Evolutionary conservation across 768 basidiomycete species (phyloP).

Genomic region (Calocera cornea): DNA sequence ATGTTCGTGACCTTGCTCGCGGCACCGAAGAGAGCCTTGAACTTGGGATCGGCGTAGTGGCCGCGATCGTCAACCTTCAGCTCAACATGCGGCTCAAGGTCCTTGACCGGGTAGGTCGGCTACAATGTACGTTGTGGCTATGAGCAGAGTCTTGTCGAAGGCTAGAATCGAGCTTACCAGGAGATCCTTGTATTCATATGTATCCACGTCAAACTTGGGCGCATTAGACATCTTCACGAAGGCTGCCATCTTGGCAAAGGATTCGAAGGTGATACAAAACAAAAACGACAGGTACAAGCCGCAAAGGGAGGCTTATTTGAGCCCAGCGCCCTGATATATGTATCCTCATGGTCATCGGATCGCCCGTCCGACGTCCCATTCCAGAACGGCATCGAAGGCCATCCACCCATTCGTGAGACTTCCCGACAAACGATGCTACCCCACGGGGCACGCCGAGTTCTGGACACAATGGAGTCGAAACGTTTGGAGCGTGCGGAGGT

Average conservation of each 20-base stretch:
- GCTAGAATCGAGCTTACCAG: background rate
- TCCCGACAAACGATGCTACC: background rate
- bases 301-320: background rate
- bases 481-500: background rate
- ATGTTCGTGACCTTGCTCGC: background rate
- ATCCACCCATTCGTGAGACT: background rate
- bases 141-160: too few relatives aligned
- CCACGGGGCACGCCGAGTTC: background rate
- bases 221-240: background rate
- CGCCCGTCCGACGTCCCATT: background rate
- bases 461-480: background rate
- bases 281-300: background rate
- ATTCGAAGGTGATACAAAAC: background rate
- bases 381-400: background rate
- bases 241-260: background rate
- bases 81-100: background rate
- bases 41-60: background rate
- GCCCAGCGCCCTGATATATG: background rate
- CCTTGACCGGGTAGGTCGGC: background rate
- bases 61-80: slow-evolving; percentile 1
- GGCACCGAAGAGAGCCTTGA: background rate
- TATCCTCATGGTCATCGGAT: background rate
- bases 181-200: background rate
- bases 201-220: background rate
- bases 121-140: background rate